Evolutionary conservation across 2,329 filamentous ascomycete species (phyloP), one percentile per base, ranked within the genome.

Genomic region (Fusarium oligoseptatum): DNA sequence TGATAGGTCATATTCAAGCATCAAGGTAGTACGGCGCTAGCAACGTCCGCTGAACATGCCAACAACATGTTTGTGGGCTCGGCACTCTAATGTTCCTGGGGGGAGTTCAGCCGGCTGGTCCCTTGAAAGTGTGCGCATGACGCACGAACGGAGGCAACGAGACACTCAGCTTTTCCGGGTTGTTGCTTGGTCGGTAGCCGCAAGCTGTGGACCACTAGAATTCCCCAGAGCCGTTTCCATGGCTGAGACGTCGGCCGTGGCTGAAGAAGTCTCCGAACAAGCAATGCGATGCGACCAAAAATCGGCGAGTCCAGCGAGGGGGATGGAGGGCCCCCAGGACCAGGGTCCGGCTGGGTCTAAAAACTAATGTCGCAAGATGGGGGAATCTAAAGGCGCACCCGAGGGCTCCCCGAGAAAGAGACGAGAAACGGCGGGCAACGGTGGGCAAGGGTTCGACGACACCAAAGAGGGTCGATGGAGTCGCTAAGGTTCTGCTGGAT

Each of bases 251-350:
- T 67, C 68, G 76, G 67, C 66, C 72, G 68, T 76, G 71, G 75
- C 73, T 76, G 64, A 74, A 65, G 61, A 76, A 73, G 64, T 76
- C 71, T 77, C 71, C 71, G 67, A 73, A 73, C 62, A 65, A 74
- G 64, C 61, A 68, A 34, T 34, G 55, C 22, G 24, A 77, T 60
- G 55, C n/a, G 24, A n/a, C 58, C 39, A 27, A 17, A 22, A 43
- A 73, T 73, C 60, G 58, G 41, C 66, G 55, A 50, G 34, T 61
- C 52, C 66, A 70, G 43, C 67, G 43, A 74, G 60, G 71, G 71
- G 72, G 56, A 29, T 37, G 20, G 37, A 71, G 58, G 50, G 34
- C 62, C 61, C 27, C 48, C 48, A 52, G 24, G 22, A 27, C 48
- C 27, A 52, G 48, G 48, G 48, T 52, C 27, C 48, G 27, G 48